phyloP scores from a whole-genome alignment of 306 rosid species.

The Spatholobus suberectus region DNA sequence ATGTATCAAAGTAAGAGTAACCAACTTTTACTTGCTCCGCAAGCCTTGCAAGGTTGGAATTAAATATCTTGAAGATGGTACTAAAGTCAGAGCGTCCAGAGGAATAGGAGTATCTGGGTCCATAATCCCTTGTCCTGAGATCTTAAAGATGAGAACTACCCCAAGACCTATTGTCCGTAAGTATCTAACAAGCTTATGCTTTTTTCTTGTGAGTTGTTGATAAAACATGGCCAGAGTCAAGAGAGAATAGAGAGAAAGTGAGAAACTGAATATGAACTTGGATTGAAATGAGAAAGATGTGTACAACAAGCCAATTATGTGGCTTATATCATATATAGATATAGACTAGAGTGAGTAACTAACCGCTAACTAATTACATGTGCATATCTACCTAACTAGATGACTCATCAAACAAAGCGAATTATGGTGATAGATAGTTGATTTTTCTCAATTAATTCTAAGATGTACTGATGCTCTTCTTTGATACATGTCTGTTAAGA shows the following conservation, averaged over 20 bases:
- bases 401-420: not conserved
- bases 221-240: not conserved
- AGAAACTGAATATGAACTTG: not conserved
- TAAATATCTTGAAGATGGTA: slow-evolving; percentile 93
- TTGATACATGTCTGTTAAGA: not conserved
- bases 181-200: slow-evolving; percentile 33
- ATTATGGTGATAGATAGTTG: not conserved
- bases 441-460: not conserved
- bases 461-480: not conserved
- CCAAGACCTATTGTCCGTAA: slow-evolving; percentile 86
- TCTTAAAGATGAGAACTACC: slow-evolving; percentile 82
- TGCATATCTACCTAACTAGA: not conserved
- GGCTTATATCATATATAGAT: not conserved
- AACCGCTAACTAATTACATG: no score
- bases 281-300: not conserved
- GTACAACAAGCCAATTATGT: not conserved
- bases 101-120: slow-evolving; percentile 86
- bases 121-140: slow-evolving; percentile 90
- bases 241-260: not conserved
- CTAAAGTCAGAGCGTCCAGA: slow-evolving; percentile 87
- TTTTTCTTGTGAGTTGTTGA: slow-evolving; percentile 6
- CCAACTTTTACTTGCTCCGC: slow-evolving; percentile 52
- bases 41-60: slow-evolving; percentile 84
- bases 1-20: not conserved
- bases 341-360: not conserved